Evolutionary conservation across 345 rosid genomes (phyloP), one percentile per base, ranked within the genome.

Genomic region (Pistacia integerrima): DNA sequence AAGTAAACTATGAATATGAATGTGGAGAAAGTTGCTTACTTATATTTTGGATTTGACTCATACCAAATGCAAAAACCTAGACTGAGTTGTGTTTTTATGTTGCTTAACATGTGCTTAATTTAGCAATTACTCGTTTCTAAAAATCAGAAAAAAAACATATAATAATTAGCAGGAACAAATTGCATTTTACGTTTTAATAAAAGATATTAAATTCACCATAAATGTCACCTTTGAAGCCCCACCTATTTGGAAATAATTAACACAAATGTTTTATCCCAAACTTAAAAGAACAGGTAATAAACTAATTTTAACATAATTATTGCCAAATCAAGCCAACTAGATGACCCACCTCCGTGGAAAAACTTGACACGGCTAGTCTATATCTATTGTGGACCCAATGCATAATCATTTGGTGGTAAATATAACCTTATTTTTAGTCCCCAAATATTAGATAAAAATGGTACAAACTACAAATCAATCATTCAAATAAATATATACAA

Each of bases 391-490:
- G 77, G 77, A 74, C 54, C 61, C 41, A 64, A 13, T n/a, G 51
- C 69, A 64, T 64, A 28, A 59, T 72, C 4, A 72, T 20, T 46
- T 25, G 11, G 67, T 28, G 8, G 41, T 44, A 9, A 22, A 59
- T 62, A 11, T 22, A 72, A 63, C 17, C 44, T 22, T 12, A n/a
- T 8, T 16, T 18, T 11, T 28, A 35, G 20, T 65, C 36, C 54
- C 51, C 20, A 30, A 30, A 14, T 61, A 54, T 54, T 54, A 6
- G n/a, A 48, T 49, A 55, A 8, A n/a, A 62, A n/a, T 49, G 30
- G 62, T n/a, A 41, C 67, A 72, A 33, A 60, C 48, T n/a, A 41
- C 67, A 72, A 33, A 60, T 61, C 75, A 72, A 25, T 72, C 75
- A 72, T 41, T 59, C 17, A 46, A 12, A 72, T 18, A 30, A 5